phyloP scores from a whole-genome alignment of 345 rosid genomes.

The Arabidopsis suecica region DNA sequence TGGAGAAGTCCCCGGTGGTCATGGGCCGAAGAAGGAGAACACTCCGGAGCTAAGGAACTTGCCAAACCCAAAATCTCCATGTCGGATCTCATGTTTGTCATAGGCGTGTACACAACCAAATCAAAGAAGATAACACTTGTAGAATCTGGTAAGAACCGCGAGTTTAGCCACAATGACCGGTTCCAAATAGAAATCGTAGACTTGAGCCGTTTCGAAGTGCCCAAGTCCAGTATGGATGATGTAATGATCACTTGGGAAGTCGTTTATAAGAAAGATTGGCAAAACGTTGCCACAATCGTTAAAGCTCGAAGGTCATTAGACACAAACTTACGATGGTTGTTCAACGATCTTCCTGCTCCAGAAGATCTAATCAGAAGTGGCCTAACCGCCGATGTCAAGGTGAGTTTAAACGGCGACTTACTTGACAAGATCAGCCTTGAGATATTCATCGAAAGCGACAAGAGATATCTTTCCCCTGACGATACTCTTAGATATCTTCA shows the following conservation, averaged over 20 bases:
- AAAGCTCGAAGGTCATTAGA: background rate
- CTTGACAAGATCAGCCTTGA: constrained; percentile 1
- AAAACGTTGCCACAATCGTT: background rate
- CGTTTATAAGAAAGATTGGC: background rate
- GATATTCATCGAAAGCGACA: background rate
- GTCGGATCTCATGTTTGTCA: background rate
- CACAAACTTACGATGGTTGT: background rate
- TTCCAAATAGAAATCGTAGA: background rate
- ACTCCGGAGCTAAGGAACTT: background rate
- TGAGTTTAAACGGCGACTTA: background rate
- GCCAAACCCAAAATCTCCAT: background rate
- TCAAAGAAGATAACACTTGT: background rate
- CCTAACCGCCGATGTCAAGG: background rate
- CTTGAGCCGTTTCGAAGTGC: background rate
- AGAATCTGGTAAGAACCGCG: background rate
- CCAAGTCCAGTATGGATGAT: background rate
- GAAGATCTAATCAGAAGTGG: background rate
- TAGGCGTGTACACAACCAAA: background rate
- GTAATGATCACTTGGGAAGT: background rate
- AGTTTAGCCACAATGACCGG: background rate
- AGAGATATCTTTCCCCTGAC: background rate
- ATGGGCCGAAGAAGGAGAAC: background rate
- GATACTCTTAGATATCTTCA: background rate
- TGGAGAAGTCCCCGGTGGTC: background rate
- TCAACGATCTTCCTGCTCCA: background rate